These are phyloP conservation scores for Cotoneaster glaucophyllus DNA, from an alignment of 306 rosid species.

Conservation along the genomic window DNA sequence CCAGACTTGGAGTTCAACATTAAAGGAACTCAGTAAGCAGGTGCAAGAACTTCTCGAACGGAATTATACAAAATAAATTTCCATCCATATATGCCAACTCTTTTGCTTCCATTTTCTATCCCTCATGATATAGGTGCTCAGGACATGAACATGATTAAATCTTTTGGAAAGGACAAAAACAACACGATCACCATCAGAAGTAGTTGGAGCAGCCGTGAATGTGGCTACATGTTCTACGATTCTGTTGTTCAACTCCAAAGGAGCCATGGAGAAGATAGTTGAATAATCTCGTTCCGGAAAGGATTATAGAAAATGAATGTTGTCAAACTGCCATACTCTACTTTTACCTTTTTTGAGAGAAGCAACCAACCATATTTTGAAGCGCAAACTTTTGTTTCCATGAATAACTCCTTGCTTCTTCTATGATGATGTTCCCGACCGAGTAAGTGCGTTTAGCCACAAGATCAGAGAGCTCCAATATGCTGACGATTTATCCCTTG, in stretches of 20 bases:
- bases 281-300: background rate
- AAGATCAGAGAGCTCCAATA: background rate
- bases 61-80: background rate
- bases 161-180: background rate
- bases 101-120: too few species aligned
- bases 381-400: background rate
- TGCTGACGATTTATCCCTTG: too few species aligned
- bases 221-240: background rate
- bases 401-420: background rate
- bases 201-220: background rate
- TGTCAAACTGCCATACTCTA: too few species aligned
- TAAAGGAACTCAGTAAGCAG: background rate
- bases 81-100: too few species aligned
- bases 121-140: too few species aligned
- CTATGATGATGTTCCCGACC: background rate
- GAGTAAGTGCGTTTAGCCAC: background rate
- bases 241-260: too few species aligned
- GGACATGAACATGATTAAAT: too few species aligned
- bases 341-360: background rate
- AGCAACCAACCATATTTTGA: conserved; percentile 2
- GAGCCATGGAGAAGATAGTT: background rate
- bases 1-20: background rate
- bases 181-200: background rate
- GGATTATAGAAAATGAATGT: background rate
- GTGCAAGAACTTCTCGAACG: too few species aligned